Percentiles rank a stretch among this genome's conserved stretches.
Conservation (phyloP, 148 eudicot genomes). For the Selenicereus undatus region DNA sequence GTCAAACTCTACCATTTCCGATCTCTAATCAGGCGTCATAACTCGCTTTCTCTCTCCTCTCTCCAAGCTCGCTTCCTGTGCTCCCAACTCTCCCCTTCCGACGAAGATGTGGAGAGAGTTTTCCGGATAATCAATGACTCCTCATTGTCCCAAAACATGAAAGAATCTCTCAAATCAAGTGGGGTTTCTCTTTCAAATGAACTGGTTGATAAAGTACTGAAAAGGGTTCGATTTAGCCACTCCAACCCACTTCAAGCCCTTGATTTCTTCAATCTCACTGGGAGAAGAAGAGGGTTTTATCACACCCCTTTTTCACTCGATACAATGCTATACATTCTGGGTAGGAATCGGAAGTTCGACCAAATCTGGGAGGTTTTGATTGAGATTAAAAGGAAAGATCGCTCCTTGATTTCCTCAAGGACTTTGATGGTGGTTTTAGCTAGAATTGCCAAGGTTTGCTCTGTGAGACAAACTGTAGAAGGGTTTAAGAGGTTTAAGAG, state of each 20-base stretch:
- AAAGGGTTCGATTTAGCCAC: constrained; percentile 75
- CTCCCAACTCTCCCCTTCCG: constrained; percentile 16
- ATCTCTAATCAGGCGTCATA: background rate
- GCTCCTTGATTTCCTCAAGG: constrained; percentile 48
- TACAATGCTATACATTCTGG: constrained; percentile 73
- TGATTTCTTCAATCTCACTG: constrained; percentile 48
- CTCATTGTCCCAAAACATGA: constrained; percentile 35
- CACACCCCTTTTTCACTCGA: constrained; percentile 70
- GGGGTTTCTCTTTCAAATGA: constrained; percentile 49
- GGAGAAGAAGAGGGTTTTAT: constrained; percentile 45
- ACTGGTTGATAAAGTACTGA: constrained; percentile 57
- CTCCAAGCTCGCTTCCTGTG: constrained; percentile 11
- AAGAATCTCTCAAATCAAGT: constrained; percentile 40
- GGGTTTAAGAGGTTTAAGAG: constrained; percentile 56
- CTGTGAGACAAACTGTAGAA: constrained; percentile 72
- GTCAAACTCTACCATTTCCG: constrained; percentile 17
- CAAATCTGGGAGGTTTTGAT: constrained; percentile 57
- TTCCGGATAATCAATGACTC: constrained; percentile 41
- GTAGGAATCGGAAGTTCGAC: constrained; percentile 55
- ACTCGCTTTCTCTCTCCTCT: constrained; percentile 16
- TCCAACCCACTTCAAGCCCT: constrained; percentile 60
- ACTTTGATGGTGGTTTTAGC: constrained; percentile 73
- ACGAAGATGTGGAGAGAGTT: constrained; percentile 40
- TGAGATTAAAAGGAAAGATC: constrained; percentile 59
- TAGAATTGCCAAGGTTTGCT: constrained; percentile 68